A percentile compares a stretch with the other conserved stretches of the same genome.
phyloP scores from a whole-genome alignment of 139 green algal species.

The Coccomyxa sp. region DNA sequence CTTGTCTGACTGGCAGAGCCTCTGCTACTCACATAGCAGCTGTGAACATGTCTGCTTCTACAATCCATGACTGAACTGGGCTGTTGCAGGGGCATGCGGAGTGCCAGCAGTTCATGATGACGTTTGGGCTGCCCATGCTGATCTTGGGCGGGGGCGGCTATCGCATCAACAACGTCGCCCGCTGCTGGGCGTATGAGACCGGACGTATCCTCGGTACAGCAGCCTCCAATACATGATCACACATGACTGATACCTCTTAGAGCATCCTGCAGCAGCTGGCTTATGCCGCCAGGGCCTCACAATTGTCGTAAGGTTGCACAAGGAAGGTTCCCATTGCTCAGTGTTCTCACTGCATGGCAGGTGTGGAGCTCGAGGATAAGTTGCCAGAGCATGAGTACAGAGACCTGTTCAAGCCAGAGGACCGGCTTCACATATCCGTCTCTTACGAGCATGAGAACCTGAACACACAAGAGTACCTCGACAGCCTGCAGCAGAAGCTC shows the following conservation, averaged over 20 bases:
- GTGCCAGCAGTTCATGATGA: slow-evolving; percentile 75
- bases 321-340: background rate
- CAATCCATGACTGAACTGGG: background rate
- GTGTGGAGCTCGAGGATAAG: slow-evolving; percentile 56
- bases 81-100: slow-evolving; percentile 66
- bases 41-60: background rate
- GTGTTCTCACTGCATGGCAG: slow-evolving; percentile 12
- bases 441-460: slow-evolving; percentile 21
- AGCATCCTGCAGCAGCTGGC: background rate
- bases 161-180: slow-evolving; percentile 94
- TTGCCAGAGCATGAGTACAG: slow-evolving; percentile 90
- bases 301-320: background rate
- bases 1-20: too few species aligned
- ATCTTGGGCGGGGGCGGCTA: slow-evolving; percentile 94
- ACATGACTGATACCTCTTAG: background rate
- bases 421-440: slow-evolving; percentile 54
- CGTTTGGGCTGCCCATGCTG: slow-evolving; percentile 78
- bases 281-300: background rate
- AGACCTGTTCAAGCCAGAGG: slow-evolving; percentile 81
- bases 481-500: slow-evolving; percentile 22
- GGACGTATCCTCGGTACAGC: slow-evolving; percentile 56
- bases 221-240: background rate
- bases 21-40: too few species aligned
- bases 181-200: slow-evolving; percentile 97
- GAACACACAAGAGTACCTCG: slow-evolving; percentile 49